Conservation (phyloP, 257 asterid species). For the Lithospermum erythrorhizon region DNA sequence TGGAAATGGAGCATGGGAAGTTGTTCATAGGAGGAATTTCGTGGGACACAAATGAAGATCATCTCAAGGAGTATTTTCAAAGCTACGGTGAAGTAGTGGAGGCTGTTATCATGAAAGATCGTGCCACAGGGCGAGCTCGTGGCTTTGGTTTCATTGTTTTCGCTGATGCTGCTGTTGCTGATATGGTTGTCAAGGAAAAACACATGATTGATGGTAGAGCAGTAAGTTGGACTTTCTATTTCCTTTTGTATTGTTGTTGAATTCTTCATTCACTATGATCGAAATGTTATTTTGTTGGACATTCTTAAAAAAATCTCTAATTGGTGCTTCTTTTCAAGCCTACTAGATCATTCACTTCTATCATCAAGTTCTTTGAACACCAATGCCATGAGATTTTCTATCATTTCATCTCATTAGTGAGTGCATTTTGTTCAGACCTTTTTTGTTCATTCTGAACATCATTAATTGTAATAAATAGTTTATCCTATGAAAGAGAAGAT, state of each 20-base stretch:
- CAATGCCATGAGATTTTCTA: not conserved
- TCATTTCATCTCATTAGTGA: too few relatives aligned
- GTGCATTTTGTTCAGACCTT: too few relatives aligned
- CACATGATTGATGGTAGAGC: not conserved
- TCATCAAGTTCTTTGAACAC: not conserved
- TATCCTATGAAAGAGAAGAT: too few relatives aligned
- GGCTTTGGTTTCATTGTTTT: constrained; percentile 2
- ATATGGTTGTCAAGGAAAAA: constrained; percentile 1
- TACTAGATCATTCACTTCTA: too few relatives aligned
- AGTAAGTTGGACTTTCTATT: not conserved
- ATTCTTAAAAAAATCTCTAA: not conserved
- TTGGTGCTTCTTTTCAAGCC: not conserved
- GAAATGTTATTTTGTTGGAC: not conserved
- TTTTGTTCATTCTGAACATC: too few relatives aligned
- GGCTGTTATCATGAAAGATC: constrained; percentile 2
- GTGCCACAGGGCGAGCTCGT: constrained; percentile 2
- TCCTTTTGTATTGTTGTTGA: not conserved
- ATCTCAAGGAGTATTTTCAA: not conserved
- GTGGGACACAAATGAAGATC: constrained; percentile 3
- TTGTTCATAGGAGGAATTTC: constrained; percentile 1
- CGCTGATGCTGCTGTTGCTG: not conserved
- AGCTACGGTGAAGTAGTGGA: not conserved
- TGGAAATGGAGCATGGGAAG: constrained; percentile 1
- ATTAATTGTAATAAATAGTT: too few relatives aligned
- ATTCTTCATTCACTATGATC: not conserved